These are phyloP conservation scores for Trichoderma oligosporum DNA, from an alignment of 2,329 filamentous ascomycete genomes.

Conservation along the genomic window DNA sequence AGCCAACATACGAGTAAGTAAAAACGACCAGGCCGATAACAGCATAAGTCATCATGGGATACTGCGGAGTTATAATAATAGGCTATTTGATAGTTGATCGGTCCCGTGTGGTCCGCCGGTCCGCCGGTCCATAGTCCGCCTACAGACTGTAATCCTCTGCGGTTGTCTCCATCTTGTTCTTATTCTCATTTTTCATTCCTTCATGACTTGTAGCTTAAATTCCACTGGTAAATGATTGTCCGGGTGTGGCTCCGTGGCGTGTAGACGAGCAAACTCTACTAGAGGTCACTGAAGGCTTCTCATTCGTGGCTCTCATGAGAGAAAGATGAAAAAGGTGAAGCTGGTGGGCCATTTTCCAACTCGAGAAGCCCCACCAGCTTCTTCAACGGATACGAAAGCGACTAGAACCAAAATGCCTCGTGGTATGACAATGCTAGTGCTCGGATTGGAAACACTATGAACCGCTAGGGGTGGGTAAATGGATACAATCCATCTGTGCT, in stretches of 20 bases:
- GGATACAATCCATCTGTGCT: not conserved
- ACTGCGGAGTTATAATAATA: not conserved
- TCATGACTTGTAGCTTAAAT: too few relatives aligned
- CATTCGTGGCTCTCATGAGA: too few relatives aligned
- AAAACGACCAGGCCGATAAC: conserved; percentile 3
- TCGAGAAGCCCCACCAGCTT: not conserved
- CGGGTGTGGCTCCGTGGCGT: too few relatives aligned
- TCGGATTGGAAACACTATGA: conserved; percentile 1
- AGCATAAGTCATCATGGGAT: not conserved
- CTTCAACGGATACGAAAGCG: not conserved
- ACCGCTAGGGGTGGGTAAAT: conserved; percentile 7
- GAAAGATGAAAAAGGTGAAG: not conserved
- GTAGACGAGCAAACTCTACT: too few relatives aligned
- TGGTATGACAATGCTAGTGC: conserved; percentile 8
- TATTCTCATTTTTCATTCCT: not conserved
- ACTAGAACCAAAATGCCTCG: not conserved
- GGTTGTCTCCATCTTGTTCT: not conserved
- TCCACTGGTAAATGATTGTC: too few relatives aligned
- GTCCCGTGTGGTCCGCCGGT: not conserved
- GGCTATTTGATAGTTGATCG: not conserved
- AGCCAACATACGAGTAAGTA: not conserved
- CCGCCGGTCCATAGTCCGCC: not conserved
- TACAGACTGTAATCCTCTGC: too few relatives aligned
- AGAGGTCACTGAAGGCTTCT: too few relatives aligned
- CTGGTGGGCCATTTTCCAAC: not conserved